Conservation (phyloP, 192 early-diverging fungal genomes). For the Coemansia sp. region DNA sequence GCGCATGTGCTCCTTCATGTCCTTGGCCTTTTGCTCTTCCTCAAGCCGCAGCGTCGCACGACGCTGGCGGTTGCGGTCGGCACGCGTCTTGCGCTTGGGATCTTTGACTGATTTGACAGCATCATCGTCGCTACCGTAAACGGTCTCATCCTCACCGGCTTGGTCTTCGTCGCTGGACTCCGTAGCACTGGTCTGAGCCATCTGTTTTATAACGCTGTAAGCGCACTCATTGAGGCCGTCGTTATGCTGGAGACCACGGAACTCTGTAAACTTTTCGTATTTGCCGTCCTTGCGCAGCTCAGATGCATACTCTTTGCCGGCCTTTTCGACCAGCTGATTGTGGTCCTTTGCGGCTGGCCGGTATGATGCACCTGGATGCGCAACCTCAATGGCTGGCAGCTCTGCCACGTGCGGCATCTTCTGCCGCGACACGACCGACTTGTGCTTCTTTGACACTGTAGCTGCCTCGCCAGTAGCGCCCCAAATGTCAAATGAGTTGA, state of each 20-base stretch:
- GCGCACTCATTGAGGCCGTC: conserved; percentile 34
- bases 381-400: conserved; percentile 68
- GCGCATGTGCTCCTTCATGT: conserved; percentile 48
- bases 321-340: conserved; percentile 63
- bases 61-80: conserved; percentile 59
- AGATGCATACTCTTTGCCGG: conserved; percentile 58
- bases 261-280: conserved; percentile 12
- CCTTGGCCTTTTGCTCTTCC: conserved; percentile 42
- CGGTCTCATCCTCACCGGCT: conserved; percentile 17
- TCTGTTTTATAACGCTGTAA: conserved; percentile 23
- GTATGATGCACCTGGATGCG: conserved; percentile 89
- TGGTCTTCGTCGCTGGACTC: conserved; percentile 19
- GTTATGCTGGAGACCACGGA: conserved; percentile 11
- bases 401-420: conserved; percentile 26
- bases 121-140: conserved; percentile 16
- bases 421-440: conserved; percentile 11
- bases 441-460: conserved; percentile 1
- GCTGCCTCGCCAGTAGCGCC: conserved; percentile 4
- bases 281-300: conserved; percentile 34
- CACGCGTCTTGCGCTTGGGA: conserved; percentile 59
- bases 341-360: conserved; percentile 82
- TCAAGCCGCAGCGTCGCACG: conserved; percentile 36
- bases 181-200: conserved; percentile 19
- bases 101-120: conserved; percentile 20
- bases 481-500: conserved; percentile 43